Percentiles rank a stretch among this genome's conserved stretches.
Evolutionary conservation across 1,139 yeast species (phyloP).

Genomic region (Candida smagusa): DNA sequence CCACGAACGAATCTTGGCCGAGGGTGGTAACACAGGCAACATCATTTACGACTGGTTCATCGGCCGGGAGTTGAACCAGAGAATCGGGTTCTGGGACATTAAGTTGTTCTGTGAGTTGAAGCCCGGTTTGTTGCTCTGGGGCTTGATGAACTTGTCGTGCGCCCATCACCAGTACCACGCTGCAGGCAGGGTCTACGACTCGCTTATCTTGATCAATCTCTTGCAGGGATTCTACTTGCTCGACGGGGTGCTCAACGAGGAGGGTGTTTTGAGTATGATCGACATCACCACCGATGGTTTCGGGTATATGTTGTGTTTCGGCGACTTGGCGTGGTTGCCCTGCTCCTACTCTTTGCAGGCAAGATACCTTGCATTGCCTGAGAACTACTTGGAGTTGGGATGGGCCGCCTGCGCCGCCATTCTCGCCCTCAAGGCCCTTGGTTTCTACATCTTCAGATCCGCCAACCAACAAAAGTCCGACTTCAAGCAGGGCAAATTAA

Average conservation of each 20-base stretch:
- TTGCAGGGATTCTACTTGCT: slow-evolving; percentile 80
- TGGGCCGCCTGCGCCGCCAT: slow-evolving; percentile 30
- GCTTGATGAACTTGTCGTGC: slow-evolving; percentile 73
- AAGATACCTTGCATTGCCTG: slow-evolving; percentile 63
- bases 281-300: slow-evolving; percentile 95
- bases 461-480: slow-evolving; percentile 82
- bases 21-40: slow-evolving; percentile 83
- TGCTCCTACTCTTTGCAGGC: slow-evolving; percentile 87
- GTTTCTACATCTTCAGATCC: slow-evolving; percentile 79
- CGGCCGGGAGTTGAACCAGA: slow-evolving; percentile 93
- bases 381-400: slow-evolving; percentile 60
- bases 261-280: slow-evolving; percentile 88
- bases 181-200: slow-evolving; percentile 62
- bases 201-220: slow-evolving; percentile 63
- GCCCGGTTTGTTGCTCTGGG: slow-evolving; percentile 91
- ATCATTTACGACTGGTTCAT: slow-evolving; percentile 89
- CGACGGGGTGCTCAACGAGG: slow-evolving; percentile 91
- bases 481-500: slow-evolving; percentile 75
- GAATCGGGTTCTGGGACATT: slow-evolving; percentile 81
- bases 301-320: slow-evolving; percentile 93
- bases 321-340: slow-evolving; percentile 93
- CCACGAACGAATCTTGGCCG: slow-evolving; percentile 69
- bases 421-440: slow-evolving; percentile 46
- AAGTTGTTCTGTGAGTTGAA: slow-evolving; percentile 90
- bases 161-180: slow-evolving; percentile 73